A percentile compares a stretch with the other conserved stretches of the same genome.
Evolutionary conservation across 345 rosid species (phyloP).

Genomic region (Atalantia buxifolia): DNA sequence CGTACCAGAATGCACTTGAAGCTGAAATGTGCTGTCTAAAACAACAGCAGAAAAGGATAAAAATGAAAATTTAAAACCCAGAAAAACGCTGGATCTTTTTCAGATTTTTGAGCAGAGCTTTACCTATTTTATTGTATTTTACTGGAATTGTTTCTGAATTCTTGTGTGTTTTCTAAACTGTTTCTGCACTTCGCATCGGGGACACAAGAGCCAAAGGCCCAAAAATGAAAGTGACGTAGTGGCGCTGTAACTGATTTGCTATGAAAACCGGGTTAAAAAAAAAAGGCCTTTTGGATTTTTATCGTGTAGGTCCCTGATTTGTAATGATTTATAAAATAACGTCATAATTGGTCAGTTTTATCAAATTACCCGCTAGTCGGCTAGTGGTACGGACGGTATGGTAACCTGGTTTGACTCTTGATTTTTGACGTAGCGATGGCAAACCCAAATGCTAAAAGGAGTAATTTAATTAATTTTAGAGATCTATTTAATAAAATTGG

Average conservation of each 20-base stretch:
- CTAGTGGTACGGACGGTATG: too few species aligned
- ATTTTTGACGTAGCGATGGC: too few species aligned
- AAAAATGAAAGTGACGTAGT: background rate
- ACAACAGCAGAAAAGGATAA: background rate
- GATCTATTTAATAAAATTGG: too few species aligned
- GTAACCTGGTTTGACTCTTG: too few species aligned
- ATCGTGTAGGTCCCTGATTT: background rate
- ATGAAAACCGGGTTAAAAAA: too few species aligned
- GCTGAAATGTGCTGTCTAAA: background rate
- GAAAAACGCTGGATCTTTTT: background rate
- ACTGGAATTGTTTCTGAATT: background rate
- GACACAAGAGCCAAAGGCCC: background rate
- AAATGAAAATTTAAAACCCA: background rate
- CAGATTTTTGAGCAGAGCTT: background rate
- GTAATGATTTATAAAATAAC: background rate
- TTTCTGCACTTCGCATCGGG: background rate
- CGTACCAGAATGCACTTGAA: slow-evolving; percentile 12
- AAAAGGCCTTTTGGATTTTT: background rate
- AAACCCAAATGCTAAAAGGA: too few species aligned
- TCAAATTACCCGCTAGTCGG: background rate
- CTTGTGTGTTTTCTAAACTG: background rate
- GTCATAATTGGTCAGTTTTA: background rate
- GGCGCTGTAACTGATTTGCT: background rate
- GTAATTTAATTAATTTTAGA: too few species aligned
- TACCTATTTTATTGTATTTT: background rate